These are phyloP conservation scores for Aspergillus asperescens DNA, from an alignment of 495 filamentous ascomycete genomes.

Conservation along the genomic window DNA sequence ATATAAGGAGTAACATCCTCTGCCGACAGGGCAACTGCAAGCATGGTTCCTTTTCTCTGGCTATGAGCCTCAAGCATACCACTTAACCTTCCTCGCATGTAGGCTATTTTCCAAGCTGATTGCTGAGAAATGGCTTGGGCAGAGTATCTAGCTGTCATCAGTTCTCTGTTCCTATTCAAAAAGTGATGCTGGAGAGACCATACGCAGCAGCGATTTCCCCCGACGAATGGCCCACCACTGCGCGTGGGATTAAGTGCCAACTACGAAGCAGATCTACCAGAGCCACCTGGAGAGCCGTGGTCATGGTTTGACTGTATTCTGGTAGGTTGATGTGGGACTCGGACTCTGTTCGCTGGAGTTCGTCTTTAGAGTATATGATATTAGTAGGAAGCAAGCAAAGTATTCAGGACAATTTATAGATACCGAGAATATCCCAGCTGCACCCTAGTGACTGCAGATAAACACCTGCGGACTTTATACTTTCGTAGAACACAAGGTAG, in stretches of 20 bases:
- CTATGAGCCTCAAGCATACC: constrained; percentile 2
- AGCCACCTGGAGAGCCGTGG: constrained; percentile 40
- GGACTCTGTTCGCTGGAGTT: not conserved
- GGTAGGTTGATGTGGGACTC: not conserved
- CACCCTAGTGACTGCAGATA: constrained; percentile 13
- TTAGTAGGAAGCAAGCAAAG: not conserved
- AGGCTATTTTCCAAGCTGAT: constrained; percentile 14
- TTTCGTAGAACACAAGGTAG: constrained; percentile 15
- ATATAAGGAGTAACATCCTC: not conserved
- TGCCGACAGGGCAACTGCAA: constrained; percentile 11
- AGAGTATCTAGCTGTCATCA: not conserved
- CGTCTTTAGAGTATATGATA: constrained; percentile 3
- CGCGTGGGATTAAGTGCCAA: constrained; percentile 28
- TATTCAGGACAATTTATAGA: not conserved
- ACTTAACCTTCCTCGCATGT: constrained; percentile 1
- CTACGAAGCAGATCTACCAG: constrained; percentile 33
- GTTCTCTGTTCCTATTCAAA: not conserved
- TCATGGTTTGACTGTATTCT: constrained; percentile 29
- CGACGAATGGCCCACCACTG: constrained; percentile 37
- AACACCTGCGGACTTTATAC: constrained; percentile 2
- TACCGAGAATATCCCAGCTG: constrained; percentile 8
- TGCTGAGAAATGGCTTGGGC: not conserved
- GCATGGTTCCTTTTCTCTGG: constrained; percentile 24
- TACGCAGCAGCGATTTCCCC: constrained; percentile 41
- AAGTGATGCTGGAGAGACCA: constrained; percentile 11